Percentiles rank a stretch among this genome's conserved stretches.
Evolutionary conservation across 106 monocot genomes (phyloP).

Genomic region (Allium cepa): DNA sequence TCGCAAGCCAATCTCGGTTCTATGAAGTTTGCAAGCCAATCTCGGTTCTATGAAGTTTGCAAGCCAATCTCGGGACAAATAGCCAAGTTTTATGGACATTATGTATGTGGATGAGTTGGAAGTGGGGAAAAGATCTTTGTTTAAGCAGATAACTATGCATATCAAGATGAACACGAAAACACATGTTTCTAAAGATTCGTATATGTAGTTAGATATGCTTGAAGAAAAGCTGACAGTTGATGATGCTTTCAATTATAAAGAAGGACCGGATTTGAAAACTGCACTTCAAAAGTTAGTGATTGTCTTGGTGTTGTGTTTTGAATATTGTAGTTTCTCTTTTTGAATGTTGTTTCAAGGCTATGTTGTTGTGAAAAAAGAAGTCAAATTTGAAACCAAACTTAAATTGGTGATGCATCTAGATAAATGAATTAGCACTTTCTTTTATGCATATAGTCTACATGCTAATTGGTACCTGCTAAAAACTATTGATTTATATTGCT

Average conservation of each 20-base stretch:
- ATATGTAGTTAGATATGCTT: conserved; percentile 26
- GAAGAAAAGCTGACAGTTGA: conserved; percentile 39
- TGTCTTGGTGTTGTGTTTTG: too few species aligned
- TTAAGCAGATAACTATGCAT: neutral
- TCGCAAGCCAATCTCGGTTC: conserved; percentile 16
- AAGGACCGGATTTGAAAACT: conserved; percentile 37
- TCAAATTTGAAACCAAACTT: too few species aligned
- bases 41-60: conserved; percentile 17
- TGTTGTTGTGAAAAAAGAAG: too few species aligned
- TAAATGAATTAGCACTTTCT: too few species aligned
- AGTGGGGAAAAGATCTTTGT: conserved; percentile 2
- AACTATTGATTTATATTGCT: too few species aligned
- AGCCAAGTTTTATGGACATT: conserved; percentile 21
- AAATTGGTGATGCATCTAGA: too few species aligned
- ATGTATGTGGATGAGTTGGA: conserved; percentile 18
- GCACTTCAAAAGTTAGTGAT: conserved; percentile 24
- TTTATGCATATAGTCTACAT: too few species aligned
- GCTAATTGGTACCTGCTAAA: too few species aligned
- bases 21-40: conserved; percentile 15
- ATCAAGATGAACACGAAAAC: neutral
- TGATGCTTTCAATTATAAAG: conserved; percentile 53
- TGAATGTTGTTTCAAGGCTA: too few species aligned
- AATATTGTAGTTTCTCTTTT: too few species aligned
- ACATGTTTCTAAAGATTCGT: neutral
- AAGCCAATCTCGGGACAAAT: conserved; percentile 20